phyloP scores from a whole-genome alignment of 2,329 filamentous ascomycete species.

The Onygenales sp. region DNA sequence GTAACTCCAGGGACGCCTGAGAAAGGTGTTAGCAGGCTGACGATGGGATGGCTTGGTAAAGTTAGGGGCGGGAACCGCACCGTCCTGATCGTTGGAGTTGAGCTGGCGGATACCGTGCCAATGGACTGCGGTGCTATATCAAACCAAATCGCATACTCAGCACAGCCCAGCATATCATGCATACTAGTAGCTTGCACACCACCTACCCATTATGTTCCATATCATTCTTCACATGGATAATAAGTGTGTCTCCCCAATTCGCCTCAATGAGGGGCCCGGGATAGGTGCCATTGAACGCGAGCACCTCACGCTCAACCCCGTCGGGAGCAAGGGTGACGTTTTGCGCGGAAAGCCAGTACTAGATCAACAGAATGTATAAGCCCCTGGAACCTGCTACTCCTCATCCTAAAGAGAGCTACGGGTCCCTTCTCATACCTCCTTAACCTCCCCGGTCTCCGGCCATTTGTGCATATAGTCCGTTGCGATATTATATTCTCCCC shows the following conservation, averaged over 20 bases:
- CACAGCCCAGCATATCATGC: not conserved
- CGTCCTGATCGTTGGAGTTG: conserved; percentile 23
- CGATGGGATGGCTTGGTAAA: not conserved
- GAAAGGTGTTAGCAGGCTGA: too few relatives aligned
- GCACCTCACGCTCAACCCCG: conserved; percentile 12
- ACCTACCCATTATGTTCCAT: conserved; percentile 8
- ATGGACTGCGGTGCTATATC: conserved; percentile 11
- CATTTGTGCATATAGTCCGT: conserved; percentile 21
- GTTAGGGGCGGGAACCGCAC: conserved; percentile 12
- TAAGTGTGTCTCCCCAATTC: conserved; percentile 25
- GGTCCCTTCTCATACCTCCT: conserved; percentile 10
- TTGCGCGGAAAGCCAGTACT: conserved; percentile 33
- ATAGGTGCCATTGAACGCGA: conserved; percentile 21
- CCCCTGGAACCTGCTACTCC: too few relatives aligned
- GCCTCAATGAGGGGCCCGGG: conserved; percentile 25
- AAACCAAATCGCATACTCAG: not conserved
- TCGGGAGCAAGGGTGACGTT: conserved; percentile 37
- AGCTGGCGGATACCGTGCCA: conserved; percentile 25
- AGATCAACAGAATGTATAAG: not conserved
- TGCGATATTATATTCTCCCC: conserved; percentile 19
- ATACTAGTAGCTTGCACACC: not conserved
- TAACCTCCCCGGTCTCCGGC: conserved; percentile 23
- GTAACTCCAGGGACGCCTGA: conserved; percentile 22
- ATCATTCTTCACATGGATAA: conserved; percentile 20
- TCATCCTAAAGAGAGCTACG: not conserved